phyloP scores from a whole-genome alignment of 31 red algal genomes.

The Odonthalia washingtoniensis region DNA sequence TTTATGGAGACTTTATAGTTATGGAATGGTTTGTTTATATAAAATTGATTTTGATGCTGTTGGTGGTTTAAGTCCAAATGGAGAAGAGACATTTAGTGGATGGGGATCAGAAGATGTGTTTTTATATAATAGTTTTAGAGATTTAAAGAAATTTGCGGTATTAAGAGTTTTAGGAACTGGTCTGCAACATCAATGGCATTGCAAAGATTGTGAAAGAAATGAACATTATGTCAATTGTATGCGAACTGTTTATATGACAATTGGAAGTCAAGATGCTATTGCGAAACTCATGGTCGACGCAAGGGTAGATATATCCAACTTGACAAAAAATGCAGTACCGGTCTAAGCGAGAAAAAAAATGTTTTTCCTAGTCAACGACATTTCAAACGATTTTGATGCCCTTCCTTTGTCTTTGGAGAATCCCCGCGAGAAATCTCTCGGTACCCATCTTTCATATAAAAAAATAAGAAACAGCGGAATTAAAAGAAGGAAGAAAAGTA shows the following conservation, averaged over 20 bases:
- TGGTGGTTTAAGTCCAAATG: slow-evolving; percentile 71
- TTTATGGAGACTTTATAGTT: slow-evolving; percentile 70
- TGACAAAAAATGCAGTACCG: slow-evolving; percentile 64
- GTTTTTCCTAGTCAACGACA: too few species aligned
- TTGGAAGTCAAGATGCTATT: slow-evolving; percentile 67
- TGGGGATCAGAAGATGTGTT: slow-evolving; percentile 86
- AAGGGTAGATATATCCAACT: slow-evolving; percentile 51
- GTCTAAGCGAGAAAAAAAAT: too few species aligned
- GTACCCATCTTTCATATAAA: too few species aligned
- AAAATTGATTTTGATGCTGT: slow-evolving; percentile 64
- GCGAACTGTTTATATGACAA: slow-evolving; percentile 66
- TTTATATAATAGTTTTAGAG: slow-evolving; percentile 72
- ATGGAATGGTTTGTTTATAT: slow-evolving; percentile 77
- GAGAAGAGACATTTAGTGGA: slow-evolving; percentile 61
- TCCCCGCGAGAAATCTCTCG: too few species aligned
- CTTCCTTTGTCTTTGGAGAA: too few species aligned
- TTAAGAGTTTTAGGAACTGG: too few species aligned
- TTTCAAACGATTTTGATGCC: too few species aligned
- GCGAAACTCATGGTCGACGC: slow-evolving; percentile 60
- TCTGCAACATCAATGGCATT: too few species aligned
- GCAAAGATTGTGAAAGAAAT: too few species aligned
- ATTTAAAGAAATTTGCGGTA: slow-evolving; percentile 48
- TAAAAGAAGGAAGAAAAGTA: too few species aligned
- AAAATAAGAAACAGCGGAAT: too few species aligned
- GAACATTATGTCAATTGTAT: too few species aligned